A percentile compares a stretch with the other conserved stretches of the same genome.
Conservation (phyloP, 495 filamentous ascomycete species). For the Trichoderma parareesei region DNA sequence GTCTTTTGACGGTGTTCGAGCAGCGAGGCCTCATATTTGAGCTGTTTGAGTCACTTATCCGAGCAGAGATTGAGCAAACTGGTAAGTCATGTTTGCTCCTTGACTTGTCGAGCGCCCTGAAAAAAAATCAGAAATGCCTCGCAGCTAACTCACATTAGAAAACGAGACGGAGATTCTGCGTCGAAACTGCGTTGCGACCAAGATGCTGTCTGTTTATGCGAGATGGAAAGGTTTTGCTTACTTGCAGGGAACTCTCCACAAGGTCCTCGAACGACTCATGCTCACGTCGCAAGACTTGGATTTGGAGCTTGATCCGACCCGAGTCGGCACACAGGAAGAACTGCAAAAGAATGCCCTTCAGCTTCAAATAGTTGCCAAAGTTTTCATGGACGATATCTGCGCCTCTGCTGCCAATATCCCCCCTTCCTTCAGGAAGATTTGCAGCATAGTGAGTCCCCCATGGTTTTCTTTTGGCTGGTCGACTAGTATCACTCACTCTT, state of each 20-base stretch:
- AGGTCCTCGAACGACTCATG: conserved; percentile 52
- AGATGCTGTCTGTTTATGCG: conserved; percentile 59
- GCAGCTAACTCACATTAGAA: conserved; percentile 30
- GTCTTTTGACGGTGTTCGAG: conserved; percentile 59
- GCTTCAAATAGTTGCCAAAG: conserved; percentile 51
- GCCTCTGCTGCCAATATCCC: conserved; percentile 51
- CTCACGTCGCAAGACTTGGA: conserved; percentile 52
- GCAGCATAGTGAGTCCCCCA: conserved; percentile 42
- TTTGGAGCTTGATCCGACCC: conserved; percentile 55
- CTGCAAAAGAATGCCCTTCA: conserved; percentile 52
- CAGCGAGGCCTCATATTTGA: conserved; percentile 49
- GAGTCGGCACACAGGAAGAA: conserved; percentile 48
- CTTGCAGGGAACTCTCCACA: conserved; percentile 53
- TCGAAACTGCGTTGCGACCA: conserved; percentile 57
- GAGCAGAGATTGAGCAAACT: conserved; percentile 57
- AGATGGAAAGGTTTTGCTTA: conserved; percentile 59
- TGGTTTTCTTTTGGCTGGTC: neutral
- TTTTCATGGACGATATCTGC: conserved; percentile 60
- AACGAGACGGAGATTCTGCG: conserved; percentile 56
- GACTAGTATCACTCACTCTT: neutral
- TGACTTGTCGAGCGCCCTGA: neutral
- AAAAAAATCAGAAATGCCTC: conserved; percentile 5
- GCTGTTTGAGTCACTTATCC: conserved; percentile 55
- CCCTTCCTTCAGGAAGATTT: conserved; percentile 54
- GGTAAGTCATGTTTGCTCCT: conserved; percentile 22